Evolutionary conservation across 768 basidiomycete species (phyloP).

Genomic region (Phaeotremella skinneri): DNA sequence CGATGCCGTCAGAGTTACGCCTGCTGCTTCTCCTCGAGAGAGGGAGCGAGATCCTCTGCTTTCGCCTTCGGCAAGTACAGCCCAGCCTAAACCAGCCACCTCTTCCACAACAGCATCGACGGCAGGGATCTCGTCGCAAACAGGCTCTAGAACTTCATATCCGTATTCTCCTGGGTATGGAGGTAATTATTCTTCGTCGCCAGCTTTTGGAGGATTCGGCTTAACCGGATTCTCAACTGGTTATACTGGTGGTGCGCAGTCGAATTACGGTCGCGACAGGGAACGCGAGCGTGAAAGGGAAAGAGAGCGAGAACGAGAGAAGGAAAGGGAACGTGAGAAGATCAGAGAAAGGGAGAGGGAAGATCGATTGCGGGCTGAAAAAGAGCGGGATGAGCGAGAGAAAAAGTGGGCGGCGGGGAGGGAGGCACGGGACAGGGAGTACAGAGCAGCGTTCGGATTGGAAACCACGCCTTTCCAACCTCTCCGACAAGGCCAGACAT

Average conservation of each 20-base stretch:
- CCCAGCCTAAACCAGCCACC: not conserved
- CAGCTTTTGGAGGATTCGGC: conserved; percentile 17
- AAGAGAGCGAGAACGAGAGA: conserved; percentile 11
- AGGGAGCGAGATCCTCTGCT: conserved; percentile 6
- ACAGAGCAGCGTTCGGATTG: conserved; percentile 6
- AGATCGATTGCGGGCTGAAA: not conserved
- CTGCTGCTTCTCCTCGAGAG: conserved; percentile 16
- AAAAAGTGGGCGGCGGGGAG: not conserved
- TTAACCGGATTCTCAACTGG: conserved; percentile 17
- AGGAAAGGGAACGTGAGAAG: conserved; percentile 8
- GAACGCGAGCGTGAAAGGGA: conserved; percentile 18
- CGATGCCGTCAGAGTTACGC: conserved; percentile 2
- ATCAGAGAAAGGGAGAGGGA: conserved; percentile 14
- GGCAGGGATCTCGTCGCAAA: not conserved
- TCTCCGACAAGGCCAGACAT: conserved; percentile 3
- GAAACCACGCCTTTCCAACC: conserved; percentile 11
- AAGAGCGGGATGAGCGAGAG: not conserved
- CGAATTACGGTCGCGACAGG: conserved; percentile 11
- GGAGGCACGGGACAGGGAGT: not conserved
- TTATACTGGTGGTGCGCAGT: conserved; percentile 12
- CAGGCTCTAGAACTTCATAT: not conserved
- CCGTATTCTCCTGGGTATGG: conserved; percentile 3
- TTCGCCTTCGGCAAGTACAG: conserved; percentile 1
- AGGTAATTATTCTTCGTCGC: not conserved
- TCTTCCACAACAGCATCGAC: not conserved